Conservation (phyloP, 768 basidiomycete species). For the Lentinula sp. region DNA sequence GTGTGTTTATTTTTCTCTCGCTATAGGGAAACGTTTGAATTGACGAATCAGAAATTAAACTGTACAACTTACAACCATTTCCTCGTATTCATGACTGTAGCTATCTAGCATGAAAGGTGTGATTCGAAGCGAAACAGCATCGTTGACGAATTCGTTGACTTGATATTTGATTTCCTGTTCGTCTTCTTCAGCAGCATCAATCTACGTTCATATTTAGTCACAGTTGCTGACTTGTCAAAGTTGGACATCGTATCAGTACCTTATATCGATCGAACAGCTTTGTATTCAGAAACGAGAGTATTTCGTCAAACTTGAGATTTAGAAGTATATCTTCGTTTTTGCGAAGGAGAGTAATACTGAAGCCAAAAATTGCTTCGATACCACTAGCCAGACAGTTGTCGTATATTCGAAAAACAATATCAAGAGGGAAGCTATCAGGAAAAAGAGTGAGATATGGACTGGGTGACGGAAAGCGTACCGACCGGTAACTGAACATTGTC, state of each 20-base stretch:
- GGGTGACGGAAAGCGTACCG: conserved; percentile 13
- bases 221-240: not conserved
- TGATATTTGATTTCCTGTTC: conserved; percentile 39
- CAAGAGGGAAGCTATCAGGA: conserved; percentile 74
- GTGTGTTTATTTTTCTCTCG: conserved; percentile 79
- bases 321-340: conserved; percentile 83
- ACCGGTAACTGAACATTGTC: conserved; percentile 95
- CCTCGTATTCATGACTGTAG: conserved; percentile 85
- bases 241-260: conserved; percentile 19
- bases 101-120: conserved; percentile 95
- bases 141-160: conserved; percentile 80
- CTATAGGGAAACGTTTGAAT: conserved; percentile 16
- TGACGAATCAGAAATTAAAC: not conserved
- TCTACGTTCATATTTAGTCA: conserved; percentile 12
- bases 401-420: conserved; percentile 93
- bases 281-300: conserved; percentile 65
- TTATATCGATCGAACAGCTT: conserved; percentile 82
- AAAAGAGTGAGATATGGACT: not conserved
- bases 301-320: conserved; percentile 84
- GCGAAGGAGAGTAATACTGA: conserved; percentile 80
- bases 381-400: conserved; percentile 96
- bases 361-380: conserved; percentile 95
- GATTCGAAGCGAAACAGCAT: conserved; percentile 79
- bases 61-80: conserved; percentile 43
- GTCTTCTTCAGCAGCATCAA: conserved; percentile 19